phyloP scores from a whole-genome alignment of 2,329 filamentous ascomycete genomes.

The Pseudonectria buxi region DNA sequence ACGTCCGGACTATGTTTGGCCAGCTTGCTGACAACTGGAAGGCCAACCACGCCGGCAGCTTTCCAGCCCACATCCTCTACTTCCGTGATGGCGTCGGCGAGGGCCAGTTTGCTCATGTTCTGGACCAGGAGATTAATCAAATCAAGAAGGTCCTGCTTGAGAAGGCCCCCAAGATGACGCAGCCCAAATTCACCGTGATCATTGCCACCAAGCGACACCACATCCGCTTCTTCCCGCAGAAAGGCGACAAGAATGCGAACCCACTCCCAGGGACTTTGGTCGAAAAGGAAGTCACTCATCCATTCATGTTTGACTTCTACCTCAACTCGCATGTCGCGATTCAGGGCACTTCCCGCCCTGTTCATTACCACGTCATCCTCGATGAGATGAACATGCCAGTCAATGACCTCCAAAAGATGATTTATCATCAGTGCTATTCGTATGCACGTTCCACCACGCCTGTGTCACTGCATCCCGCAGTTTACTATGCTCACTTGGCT shows the following conservation, averaged over 20 bases:
- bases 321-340: conserved; percentile 62
- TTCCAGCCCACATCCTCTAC: conserved; percentile 75
- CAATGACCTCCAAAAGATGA: conserved; percentile 73
- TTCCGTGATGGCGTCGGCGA: conserved; percentile 90
- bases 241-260: conserved; percentile 69
- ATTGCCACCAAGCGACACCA: conserved; percentile 93
- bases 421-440: conserved; percentile 93
- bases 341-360: conserved; percentile 87
- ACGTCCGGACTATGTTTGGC: conserved; percentile 59
- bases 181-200: conserved; percentile 72
- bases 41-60: conserved; percentile 33
- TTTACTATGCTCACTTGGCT: conserved; percentile 94
- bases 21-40: conserved; percentile 62
- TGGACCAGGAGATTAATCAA: conserved; percentile 68
- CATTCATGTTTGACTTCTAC: conserved; percentile 85
- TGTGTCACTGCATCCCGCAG: conserved; percentile 79
- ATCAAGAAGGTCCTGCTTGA: conserved; percentile 57
- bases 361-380: conserved; percentile 82
- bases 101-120: conserved; percentile 73
- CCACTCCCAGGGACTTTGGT: conserved; percentile 80
- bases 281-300: conserved; percentile 83
- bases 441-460: conserved; percentile 89
- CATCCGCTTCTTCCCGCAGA: conserved; percentile 79
- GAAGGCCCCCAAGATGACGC: conserved; percentile 26
- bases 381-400: conserved; percentile 68